Evolutionary conservation across 768 basidiomycete genomes (phyloP).

Genomic region (Pulveroboletus ravenelii): DNA sequence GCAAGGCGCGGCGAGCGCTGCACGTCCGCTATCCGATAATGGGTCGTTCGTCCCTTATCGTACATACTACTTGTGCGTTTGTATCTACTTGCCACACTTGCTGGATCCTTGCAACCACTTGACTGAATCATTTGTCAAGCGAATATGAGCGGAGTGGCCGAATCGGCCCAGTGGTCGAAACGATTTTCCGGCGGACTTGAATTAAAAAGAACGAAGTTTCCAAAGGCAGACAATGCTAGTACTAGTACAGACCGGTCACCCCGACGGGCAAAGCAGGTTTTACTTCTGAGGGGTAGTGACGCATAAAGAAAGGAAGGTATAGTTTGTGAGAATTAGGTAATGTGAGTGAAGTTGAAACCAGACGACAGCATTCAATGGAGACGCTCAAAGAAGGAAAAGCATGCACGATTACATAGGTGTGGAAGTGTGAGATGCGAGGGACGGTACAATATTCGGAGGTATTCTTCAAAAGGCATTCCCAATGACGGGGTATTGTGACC

Average conservation of each 20-base stretch:
- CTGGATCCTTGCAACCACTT: no score
- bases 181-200: no score
- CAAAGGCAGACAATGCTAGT: conserved; percentile 1
- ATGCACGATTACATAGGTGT: background rate
- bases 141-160: background rate
- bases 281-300: background rate
- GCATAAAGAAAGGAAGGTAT: background rate
- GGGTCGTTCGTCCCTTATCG: no score
- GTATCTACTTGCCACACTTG: no score
- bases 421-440: background rate
- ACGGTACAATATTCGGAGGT: background rate
- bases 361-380: conserved; percentile 1
- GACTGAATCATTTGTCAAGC: no score
- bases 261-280: background rate
- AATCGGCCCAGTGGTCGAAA: background rate
- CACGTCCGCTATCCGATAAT: no score
- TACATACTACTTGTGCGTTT: no score
- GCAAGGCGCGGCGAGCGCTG: no score
- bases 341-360: background rate
- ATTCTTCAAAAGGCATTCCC: background rate
- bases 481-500: conserved; percentile 8
- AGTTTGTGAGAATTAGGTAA: background rate
- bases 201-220: background rate
- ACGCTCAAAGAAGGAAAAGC: background rate
- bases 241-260: conserved; percentile 1